Conservation (phyloP, 176 grass and related monocot species). For the Calamus simplicifolius region DNA sequence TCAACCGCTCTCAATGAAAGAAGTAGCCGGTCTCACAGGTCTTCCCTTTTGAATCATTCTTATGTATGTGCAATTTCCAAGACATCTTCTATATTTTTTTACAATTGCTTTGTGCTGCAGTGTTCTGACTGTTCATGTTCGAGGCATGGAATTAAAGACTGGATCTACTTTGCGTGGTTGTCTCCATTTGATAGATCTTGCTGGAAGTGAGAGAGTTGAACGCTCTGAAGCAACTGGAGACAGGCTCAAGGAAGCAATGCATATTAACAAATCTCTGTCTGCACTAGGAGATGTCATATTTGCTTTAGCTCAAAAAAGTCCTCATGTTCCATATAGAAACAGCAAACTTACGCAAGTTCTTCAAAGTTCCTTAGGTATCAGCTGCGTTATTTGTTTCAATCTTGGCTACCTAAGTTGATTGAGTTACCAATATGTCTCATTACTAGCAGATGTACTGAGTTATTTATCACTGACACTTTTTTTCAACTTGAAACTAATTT, state of each 20-base stretch:
- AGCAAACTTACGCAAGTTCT: constrained; percentile 17
- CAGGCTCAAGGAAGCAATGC: constrained; percentile 18
- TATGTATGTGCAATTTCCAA: not conserved
- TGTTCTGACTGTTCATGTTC: constrained; percentile 17
- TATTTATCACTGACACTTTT: too few species aligned
- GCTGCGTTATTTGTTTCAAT: too few species aligned
- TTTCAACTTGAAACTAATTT: too few species aligned
- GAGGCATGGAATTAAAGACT: constrained; percentile 8
- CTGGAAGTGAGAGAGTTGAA: constrained; percentile 23
- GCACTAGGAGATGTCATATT: constrained; percentile 22
- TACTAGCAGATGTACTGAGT: too few species aligned
- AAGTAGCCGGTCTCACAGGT: constrained; percentile 98
- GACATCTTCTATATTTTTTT: too few species aligned
- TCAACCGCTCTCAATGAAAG: constrained; percentile 96
- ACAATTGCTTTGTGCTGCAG: constrained; percentile 1
- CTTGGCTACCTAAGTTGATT: too few species aligned
- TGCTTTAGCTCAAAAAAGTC: constrained; percentile 8
- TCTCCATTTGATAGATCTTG: constrained; percentile 22
- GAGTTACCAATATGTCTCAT: too few species aligned
- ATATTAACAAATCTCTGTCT: constrained; percentile 17
- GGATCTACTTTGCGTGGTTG: constrained; percentile 1
- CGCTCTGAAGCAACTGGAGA: constrained; percentile 17
- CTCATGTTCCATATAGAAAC: constrained; percentile 20
- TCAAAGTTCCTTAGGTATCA: constrained; percentile 17
- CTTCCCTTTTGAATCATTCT: not conserved